Percentiles rank a stretch among this genome's conserved stretches.
phyloP scores from a whole-genome alignment of 2,329 filamentous ascomycete species.

The Aspergillus sp. region DNA sequence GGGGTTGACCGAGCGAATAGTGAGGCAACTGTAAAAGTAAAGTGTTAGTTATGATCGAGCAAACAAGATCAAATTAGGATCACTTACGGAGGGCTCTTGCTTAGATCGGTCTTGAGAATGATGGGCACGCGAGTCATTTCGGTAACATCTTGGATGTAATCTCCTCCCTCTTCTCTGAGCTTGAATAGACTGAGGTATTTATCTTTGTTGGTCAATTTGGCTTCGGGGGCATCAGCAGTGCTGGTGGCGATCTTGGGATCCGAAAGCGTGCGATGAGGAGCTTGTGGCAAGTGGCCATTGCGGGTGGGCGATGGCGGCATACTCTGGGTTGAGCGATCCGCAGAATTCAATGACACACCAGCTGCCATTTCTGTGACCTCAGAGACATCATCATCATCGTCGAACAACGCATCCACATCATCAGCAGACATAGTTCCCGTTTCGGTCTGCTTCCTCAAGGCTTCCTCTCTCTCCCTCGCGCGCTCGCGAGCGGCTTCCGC shows the following conservation, averaged over 20 bases:
- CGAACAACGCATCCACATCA: conserved; percentile 92
- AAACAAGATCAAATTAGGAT: neutral
- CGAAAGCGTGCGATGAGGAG: conserved; percentile 83
- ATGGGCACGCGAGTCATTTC: conserved; percentile 98
- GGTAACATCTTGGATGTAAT: conserved; percentile 96
- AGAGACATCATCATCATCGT: conserved; percentile 83
- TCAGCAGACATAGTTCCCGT: conserved; percentile 92
- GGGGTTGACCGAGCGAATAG: conserved; percentile 53
- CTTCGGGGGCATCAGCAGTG: conserved; percentile 68
- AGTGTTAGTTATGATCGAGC: conserved; percentile 22
- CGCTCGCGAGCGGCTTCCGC: conserved; percentile 79
- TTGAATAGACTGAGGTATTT: conserved; percentile 91
- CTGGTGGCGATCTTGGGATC: conserved; percentile 83
- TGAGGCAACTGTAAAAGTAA: conserved; percentile 41
- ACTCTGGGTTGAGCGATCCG: conserved; percentile 89
- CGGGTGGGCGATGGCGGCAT: conserved; percentile 88
- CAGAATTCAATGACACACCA: conserved; percentile 74
- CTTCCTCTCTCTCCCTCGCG: conserved; percentile 85
- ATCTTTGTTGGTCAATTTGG: conserved; percentile 86
- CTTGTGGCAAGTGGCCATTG: conserved; percentile 65
- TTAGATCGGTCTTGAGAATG: conserved; percentile 95
- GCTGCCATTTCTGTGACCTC: conserved; percentile 90
- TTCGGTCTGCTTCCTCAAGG: conserved; percentile 88
- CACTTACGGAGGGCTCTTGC: conserved; percentile 98
- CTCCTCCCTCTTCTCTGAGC: conserved; percentile 85